Base-by-base conservation (phyloP, 306 rosid species). In the Prinsepia uniflora region DNA sequence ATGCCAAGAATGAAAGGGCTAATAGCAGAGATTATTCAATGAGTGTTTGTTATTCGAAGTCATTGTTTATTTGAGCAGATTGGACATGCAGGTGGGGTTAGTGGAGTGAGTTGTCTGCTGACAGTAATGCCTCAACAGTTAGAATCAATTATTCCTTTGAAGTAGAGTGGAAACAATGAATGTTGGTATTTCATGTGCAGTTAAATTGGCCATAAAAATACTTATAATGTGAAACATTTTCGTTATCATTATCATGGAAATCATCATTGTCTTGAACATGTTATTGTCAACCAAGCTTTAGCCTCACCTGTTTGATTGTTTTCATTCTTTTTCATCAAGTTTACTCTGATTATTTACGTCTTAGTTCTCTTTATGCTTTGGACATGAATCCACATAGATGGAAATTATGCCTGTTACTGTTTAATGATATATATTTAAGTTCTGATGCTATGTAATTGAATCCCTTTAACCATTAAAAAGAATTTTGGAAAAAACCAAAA, bases 1-100 rank as follows among this genome's bases (percentile, higher is more conserved):
- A 64, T 76, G 68, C 66, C 53, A 68, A 64, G 80, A 74, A 66
- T 70, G 75, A 71, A 52, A 78, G 81, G 75, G 45, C 73, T 36
- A 61, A 68, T 48, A 19, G 36, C 20, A 62, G 3, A 17, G 10
- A 20, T 36, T 18, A 62, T 68, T 15, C 41, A 62, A 34, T 46
- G 22, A 61, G 53, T 78, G 71, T 42, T 34, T 59, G 14, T 46
- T 42, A 47, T 20, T 70, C 34, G 55, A 80, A 72, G 48, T 73
- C 65, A 68, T 56, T 54, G 36, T 10, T 52, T 43, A 69, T 46
- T 69, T 52, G 42, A 72, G 71, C 77, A 77, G 65, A 46, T 55
- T 73, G 34, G 76, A 72, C 52, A 22, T 66, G 73, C 67, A 74
- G 50, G 41, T 76, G n/a, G 36, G 70, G 48, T 47, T 62, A 56